Evolutionary conservation across 139 green algal species (phyloP).

Genomic region (Volvox reticuliferus): DNA sequence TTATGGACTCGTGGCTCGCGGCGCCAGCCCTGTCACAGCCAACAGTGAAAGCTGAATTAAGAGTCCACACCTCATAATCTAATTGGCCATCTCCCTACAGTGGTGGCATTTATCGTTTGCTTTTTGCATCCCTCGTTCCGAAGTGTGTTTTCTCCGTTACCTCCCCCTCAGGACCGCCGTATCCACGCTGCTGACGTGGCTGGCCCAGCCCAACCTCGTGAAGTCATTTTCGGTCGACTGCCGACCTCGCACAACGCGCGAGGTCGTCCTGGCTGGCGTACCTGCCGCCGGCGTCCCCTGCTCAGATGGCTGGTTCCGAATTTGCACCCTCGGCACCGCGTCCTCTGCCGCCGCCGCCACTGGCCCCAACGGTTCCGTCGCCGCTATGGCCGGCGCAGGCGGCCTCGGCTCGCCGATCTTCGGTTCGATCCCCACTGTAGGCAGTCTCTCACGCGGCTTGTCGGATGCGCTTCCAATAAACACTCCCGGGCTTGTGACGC

Average conservation of each 20-base stretch:
- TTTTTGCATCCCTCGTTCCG: not conserved
- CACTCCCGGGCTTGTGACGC: not conserved
- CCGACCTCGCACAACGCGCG: slow-evolving; percentile 27
- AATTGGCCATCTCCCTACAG: no score
- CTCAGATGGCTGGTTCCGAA: slow-evolving; percentile 60
- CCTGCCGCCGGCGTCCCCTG: slow-evolving; percentile 28
- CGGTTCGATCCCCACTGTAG: not conserved
- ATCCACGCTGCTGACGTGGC: slow-evolving; percentile 54
- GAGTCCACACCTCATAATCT: no score
- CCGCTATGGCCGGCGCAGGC: not conserved
- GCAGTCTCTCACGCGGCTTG: not conserved
- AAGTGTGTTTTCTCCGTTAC: not conserved
- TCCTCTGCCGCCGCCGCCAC: not conserved
- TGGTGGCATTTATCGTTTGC: no score
- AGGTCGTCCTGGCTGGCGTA: not conserved
- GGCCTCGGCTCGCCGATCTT: not conserved
- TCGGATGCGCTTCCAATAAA: not conserved
- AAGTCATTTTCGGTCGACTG: slow-evolving; percentile 53
- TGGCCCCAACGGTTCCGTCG: not conserved
- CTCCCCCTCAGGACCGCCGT: slow-evolving; percentile 40
- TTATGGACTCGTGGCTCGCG: no score
- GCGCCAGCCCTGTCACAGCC: no score
- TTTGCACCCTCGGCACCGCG: slow-evolving; percentile 23
- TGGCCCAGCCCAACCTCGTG: slow-evolving; percentile 39
- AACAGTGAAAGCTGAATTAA: no score